Evolutionary conservation across 2,329 filamentous ascomycete species (phyloP).

Genomic region (Pseudogymnoascus sp.): DNA sequence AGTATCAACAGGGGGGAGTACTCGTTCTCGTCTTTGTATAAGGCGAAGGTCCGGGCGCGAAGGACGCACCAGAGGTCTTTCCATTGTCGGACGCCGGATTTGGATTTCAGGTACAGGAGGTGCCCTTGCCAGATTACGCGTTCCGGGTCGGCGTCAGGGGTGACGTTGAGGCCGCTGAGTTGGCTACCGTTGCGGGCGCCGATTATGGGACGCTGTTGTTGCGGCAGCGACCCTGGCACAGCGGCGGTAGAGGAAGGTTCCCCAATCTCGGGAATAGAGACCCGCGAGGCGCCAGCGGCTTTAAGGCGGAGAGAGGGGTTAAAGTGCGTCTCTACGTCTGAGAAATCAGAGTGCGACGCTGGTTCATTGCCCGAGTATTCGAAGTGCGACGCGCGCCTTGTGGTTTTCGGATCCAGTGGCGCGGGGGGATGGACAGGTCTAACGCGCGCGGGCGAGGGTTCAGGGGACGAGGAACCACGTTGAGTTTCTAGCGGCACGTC

Average conservation of each 20-base stretch:
- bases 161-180: slow-evolving; percentile 42
- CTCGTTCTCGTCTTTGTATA: slow-evolving; percentile 90
- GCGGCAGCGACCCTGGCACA: slow-evolving; percentile 14
- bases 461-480: slow-evolving; percentile 47
- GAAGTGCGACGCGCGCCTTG: slow-evolving; percentile 49
- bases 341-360: slow-evolving; percentile 80
- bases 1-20: slow-evolving; percentile 81
- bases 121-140: slow-evolving; percentile 92
- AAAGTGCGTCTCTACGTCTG: slow-evolving; percentile 48
- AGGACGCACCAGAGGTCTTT: slow-evolving; percentile 91
- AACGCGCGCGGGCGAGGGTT: slow-evolving; percentile 32
- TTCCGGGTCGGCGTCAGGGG: slow-evolving; percentile 59
- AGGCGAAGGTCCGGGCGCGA: slow-evolving; percentile 70
- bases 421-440: slow-evolving; percentile 23
- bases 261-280: slow-evolving; percentile 23
- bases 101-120: slow-evolving; percentile 75
- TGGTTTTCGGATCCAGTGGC: slow-evolving; percentile 6
- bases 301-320: slow-evolving; percentile 27
- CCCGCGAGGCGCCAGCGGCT: slow-evolving; percentile 29
- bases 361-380: slow-evolving; percentile 62
- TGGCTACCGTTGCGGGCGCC: slow-evolving; percentile 52
- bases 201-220: slow-evolving; percentile 27
- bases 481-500: slow-evolving; percentile 24
- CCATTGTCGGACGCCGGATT: slow-evolving; percentile 74
- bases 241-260: slow-evolving; percentile 21